Evolutionary conservation across 106 monocot species (phyloP).

Genomic region (Agapanthus africanus): DNA sequence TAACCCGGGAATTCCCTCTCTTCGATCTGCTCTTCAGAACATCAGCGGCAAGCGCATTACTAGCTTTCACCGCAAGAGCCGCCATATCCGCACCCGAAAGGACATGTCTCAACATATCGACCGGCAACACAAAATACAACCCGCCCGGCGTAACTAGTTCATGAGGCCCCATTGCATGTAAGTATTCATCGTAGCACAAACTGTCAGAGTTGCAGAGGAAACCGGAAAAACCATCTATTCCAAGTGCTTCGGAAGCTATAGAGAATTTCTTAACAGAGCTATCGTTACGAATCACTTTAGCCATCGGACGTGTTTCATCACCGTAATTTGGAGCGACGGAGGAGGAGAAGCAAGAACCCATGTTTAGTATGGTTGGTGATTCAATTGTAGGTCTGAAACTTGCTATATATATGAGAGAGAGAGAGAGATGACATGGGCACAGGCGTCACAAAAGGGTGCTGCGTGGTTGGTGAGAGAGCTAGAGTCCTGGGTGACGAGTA

Average conservation of each 20-base stretch:
- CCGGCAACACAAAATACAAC: constrained; percentile 15
- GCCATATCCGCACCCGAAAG: constrained; percentile 10
- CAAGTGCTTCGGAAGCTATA: not conserved
- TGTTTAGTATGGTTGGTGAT: no score
- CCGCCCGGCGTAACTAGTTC: not conserved
- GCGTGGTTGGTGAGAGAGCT: no score
- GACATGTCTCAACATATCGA: not conserved
- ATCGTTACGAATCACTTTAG: constrained; percentile 11
- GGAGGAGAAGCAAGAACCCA: constrained; percentile 4
- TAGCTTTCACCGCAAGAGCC: no score
- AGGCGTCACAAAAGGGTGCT: not conserved
- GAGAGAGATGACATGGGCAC: not conserved
- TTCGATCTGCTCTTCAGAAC: not conserved
- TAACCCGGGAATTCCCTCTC: not conserved
- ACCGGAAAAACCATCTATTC: not conserved
- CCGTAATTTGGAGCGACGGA: not conserved
- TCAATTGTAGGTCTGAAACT: no score
- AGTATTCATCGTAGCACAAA: not conserved
- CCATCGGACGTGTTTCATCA: not conserved
- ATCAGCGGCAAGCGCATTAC: constrained; percentile 2
- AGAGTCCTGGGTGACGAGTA: no score
- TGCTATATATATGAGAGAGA: not conserved
- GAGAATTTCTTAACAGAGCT: not conserved
- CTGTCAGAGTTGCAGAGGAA: constrained; percentile 16
- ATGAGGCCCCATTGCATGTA: not conserved